Evolutionary conservation across 2,329 filamentous ascomycete genomes (phyloP).

Genomic region (Penicillium sp.): DNA sequence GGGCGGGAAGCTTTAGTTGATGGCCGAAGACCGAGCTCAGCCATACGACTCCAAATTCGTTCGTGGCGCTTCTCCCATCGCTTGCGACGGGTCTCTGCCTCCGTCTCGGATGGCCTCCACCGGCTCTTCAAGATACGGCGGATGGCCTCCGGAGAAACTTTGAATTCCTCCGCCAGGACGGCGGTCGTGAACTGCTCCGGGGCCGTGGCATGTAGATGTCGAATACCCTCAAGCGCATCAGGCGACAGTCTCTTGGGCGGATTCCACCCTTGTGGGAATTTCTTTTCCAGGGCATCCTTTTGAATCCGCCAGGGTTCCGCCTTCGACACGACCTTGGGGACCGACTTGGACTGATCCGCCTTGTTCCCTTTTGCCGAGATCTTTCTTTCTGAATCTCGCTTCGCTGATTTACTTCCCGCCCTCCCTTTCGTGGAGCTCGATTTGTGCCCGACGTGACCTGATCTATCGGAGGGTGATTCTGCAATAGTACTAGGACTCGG

Average conservation of each 20-base stretch:
- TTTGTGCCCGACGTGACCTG: not conserved
- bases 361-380: constrained; percentile 4
- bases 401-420: not conserved
- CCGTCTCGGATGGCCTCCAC: constrained; percentile 39
- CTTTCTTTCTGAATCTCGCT: constrained; percentile 2
- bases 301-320: constrained; percentile 65
- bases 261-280: constrained; percentile 73
- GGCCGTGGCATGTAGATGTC: constrained; percentile 70
- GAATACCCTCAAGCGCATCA: constrained; percentile 84
- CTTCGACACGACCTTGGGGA: constrained; percentile 23
- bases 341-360: constrained; percentile 3
- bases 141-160: constrained; percentile 81
- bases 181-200: constrained; percentile 70
- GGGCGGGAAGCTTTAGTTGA: constrained; percentile 40
- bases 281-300: constrained; percentile 66
- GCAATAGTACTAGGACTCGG: too few relatives aligned
- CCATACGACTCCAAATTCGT: constrained; percentile 42
- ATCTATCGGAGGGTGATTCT: not conserved
- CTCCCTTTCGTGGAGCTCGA: too few relatives aligned
- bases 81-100: constrained; percentile 35
- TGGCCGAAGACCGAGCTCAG: constrained; percentile 51
- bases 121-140: constrained; percentile 69
- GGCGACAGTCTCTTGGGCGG: constrained; percentile 84
- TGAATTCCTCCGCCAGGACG: constrained; percentile 69
- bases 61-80: constrained; percentile 43